phyloP scores from a whole-genome alignment of 176 grass and related monocot genomes.

The Oryza australiensis region DNA sequence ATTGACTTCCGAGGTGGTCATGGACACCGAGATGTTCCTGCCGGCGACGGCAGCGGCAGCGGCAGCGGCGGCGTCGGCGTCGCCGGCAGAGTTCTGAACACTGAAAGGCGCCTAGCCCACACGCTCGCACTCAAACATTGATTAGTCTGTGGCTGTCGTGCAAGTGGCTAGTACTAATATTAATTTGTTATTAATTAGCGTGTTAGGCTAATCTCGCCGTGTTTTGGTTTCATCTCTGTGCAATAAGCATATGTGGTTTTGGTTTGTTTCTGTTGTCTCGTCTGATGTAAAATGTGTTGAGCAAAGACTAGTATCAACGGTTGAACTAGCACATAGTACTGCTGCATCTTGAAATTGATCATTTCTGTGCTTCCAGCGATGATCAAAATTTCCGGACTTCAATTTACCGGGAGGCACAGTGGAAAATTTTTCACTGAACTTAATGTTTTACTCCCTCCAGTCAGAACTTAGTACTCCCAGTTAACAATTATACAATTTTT shows the following conservation, averaged over 20 bases:
- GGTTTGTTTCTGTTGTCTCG: neutral
- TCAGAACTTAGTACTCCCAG: too few species aligned
- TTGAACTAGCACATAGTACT: neutral
- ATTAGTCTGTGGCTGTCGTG: neutral
- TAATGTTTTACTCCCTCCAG: too few species aligned
- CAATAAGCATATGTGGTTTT: conserved; percentile 43
- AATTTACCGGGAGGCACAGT: neutral
- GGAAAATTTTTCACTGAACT: too few species aligned
- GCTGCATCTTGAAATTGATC: too few species aligned
- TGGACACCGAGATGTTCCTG: conserved; percentile 20
- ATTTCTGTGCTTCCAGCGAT: neutral
- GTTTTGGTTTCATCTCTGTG: neutral
- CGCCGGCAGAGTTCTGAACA: conserved; percentile 34
- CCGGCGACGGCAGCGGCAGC: neutral
- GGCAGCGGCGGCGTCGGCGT: conserved; percentile 1
- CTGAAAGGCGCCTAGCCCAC: neutral
- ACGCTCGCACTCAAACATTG: neutral
- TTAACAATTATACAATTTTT: too few species aligned
- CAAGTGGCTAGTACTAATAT: conserved; percentile 22
- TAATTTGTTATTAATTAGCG: neutral
- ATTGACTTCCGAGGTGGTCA: conserved; percentile 26
- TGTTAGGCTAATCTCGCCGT: conserved; percentile 14
- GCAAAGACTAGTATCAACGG: neutral
- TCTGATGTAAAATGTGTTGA: conserved; percentile 13
- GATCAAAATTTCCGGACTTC: neutral